phyloP scores from a whole-genome alignment of 495 filamentous ascomycete species.

The Aspergillus ostianus region DNA sequence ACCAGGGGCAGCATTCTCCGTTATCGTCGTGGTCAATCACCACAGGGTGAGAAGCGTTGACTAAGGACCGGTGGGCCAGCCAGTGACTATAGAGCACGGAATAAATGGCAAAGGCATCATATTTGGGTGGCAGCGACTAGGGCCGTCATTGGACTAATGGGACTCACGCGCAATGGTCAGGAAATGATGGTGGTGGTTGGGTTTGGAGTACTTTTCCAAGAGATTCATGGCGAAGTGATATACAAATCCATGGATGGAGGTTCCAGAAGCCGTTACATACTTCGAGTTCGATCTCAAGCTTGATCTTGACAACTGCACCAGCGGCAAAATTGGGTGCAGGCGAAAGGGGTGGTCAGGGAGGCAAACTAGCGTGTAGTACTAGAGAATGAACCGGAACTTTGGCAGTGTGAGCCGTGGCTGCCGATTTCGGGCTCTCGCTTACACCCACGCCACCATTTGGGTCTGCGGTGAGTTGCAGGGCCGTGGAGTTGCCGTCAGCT shows the following conservation, averaged over 20 bases:
- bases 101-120: constrained; percentile 10
- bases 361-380: constrained; percentile 33
- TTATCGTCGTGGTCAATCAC: neutral
- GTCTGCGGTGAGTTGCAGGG: constrained; percentile 22
- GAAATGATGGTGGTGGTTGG: neutral
- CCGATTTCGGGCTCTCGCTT: constrained; percentile 24
- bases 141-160: neutral
- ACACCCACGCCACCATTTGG: constrained; percentile 33
- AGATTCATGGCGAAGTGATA: neutral
- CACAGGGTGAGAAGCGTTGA: neutral
- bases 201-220: neutral
- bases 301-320: constrained; percentile 13
- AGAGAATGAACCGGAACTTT: constrained; percentile 35
- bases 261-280: neutral
- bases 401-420: constrained; percentile 13
- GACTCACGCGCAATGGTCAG: neutral
- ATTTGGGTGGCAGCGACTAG: neutral
- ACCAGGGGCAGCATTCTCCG: constrained; percentile 1
- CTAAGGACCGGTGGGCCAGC: constrained; percentile 8
- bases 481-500: neutral
- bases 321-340: constrained; percentile 32
- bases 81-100: constrained; percentile 11
- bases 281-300: neutral
- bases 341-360: constrained; percentile 27
- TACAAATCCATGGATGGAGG: constrained; percentile 2